A percentile compares a stretch with the other conserved stretches of the same genome.
These are phyloP conservation scores for Nannochloropsis granulata DNA, from an alignment of 108 stramenopile genomes.

Conservation along the genomic window DNA sequence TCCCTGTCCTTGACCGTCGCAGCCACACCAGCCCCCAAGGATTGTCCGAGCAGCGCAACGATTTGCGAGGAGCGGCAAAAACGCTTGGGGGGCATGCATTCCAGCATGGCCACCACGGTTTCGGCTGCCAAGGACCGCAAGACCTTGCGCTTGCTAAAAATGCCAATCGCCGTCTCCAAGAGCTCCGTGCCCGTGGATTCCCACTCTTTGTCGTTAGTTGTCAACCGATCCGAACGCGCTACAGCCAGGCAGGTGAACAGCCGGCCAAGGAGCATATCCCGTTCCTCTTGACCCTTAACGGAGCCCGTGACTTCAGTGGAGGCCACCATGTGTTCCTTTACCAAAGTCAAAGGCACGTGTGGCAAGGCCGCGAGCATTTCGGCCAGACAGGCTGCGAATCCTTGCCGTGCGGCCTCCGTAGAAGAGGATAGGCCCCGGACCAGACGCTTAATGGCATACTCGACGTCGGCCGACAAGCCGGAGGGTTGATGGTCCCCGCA, in stretches of 20 bases:
- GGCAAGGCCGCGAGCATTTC: constrained; percentile 6
- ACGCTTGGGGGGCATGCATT: neutral
- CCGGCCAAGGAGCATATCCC: constrained; percentile 29
- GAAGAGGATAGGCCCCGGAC: constrained; percentile 34
- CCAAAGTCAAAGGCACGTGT: constrained; percentile 3
- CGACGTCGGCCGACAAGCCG: constrained; percentile 1
- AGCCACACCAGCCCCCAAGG: neutral
- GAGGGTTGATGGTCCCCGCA: neutral
- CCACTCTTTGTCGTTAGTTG: neutral
- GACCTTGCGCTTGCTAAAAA: constrained; percentile 19
- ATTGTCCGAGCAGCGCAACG: neutral
- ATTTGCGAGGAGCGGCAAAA: neutral
- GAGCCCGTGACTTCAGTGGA: constrained; percentile 17
- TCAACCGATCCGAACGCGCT: constrained; percentile 23
- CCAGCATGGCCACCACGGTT: neutral
- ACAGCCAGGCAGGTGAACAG: constrained; percentile 28
- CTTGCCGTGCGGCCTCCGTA: constrained; percentile 30
- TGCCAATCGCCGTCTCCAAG: constrained; percentile 1
- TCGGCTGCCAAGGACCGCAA: constrained; percentile 16
- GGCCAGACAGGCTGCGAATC: constrained; percentile 29
- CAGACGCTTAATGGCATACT: constrained; percentile 32
- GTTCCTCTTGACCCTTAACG: constrained; percentile 33
- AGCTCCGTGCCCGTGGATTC: neutral
- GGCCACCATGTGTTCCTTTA: constrained; percentile 10
- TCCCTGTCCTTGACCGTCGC: neutral